Percentiles rank a stretch among this genome's conserved stretches.
Conservation (phyloP, 345 rosid genomes). For the Lumnitzera racemosa region DNA sequence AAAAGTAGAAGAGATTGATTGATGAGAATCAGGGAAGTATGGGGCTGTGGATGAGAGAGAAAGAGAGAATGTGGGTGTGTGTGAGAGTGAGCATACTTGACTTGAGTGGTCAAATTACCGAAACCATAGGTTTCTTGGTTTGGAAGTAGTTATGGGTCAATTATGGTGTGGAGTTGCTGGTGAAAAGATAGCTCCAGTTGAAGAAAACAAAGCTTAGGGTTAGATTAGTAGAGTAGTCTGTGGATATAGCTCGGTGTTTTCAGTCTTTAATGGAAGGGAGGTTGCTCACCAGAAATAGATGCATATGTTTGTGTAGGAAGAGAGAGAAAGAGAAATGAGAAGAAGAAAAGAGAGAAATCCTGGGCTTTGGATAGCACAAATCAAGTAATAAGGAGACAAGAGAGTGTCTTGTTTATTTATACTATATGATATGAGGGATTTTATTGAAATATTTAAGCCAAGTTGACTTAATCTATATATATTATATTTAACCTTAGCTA, state of each 20-base stretch:
- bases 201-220: neutral
- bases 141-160: constrained; percentile 16
- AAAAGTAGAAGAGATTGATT: neutral
- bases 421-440: no score
- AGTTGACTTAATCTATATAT: no score
- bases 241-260: constrained; percentile 2
- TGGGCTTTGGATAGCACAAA: no score
- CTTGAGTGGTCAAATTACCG: neutral
- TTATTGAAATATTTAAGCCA: no score
- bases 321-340: neutral
- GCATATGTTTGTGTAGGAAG: constrained; percentile 17
- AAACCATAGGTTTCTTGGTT: constrained; percentile 7
- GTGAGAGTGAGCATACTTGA: constrained; percentile 3
- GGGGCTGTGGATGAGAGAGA: constrained; percentile 12
- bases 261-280: constrained; percentile 21
- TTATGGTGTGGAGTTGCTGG: constrained; percentile 6
- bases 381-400: no score
- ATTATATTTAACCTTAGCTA: no score
- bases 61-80: constrained; percentile 3
- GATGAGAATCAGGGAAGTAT: constrained; percentile 5
- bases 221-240: neutral
- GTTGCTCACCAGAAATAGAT: constrained; percentile 23
- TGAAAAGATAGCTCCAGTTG: neutral
- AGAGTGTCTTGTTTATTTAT: no score
- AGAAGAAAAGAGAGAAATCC: no score